These are phyloP conservation scores for Peterozyma toletana DNA, from an alignment of 805 yeast species.

Conservation along the genomic window DNA sequence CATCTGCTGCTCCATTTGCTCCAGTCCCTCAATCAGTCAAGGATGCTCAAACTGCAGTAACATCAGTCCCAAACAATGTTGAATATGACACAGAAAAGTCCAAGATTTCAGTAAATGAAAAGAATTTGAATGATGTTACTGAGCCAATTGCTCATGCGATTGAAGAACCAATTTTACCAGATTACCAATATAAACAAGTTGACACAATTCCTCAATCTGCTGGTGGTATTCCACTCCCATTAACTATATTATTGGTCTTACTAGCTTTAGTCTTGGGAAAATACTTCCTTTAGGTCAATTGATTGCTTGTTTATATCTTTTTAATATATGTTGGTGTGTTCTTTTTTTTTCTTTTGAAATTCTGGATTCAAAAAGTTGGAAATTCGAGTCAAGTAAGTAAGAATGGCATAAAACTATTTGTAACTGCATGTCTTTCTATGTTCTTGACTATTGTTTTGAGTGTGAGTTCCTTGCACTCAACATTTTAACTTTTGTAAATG, in stretches of 20 bases:
- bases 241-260: constrained; percentile 4
- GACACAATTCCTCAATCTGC: constrained; percentile 2
- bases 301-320: neutral
- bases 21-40: neutral
- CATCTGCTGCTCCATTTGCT: neutral
- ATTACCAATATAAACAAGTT: neutral
- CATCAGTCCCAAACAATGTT: neutral
- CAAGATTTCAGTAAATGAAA: neutral
- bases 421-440: neutral
- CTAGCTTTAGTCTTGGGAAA: constrained; percentile 7
- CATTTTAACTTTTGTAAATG: too few relatives aligned
- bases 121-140: neutral
- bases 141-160: neutral
- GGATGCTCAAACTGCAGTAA: neutral
- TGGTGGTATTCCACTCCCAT: constrained; percentile 9
- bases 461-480: too few relatives aligned
- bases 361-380: neutral
- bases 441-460: too few relatives aligned
- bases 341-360: neutral
- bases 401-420: neutral
- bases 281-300: constrained; percentile 3
- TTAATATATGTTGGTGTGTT: neutral
- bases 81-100: neutral
- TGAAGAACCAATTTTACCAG: neutral
- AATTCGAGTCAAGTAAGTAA: constrained; percentile 1